Base-by-base conservation (phyloP, 208 protist species). In the Trypanosoma melophagium region DNA sequence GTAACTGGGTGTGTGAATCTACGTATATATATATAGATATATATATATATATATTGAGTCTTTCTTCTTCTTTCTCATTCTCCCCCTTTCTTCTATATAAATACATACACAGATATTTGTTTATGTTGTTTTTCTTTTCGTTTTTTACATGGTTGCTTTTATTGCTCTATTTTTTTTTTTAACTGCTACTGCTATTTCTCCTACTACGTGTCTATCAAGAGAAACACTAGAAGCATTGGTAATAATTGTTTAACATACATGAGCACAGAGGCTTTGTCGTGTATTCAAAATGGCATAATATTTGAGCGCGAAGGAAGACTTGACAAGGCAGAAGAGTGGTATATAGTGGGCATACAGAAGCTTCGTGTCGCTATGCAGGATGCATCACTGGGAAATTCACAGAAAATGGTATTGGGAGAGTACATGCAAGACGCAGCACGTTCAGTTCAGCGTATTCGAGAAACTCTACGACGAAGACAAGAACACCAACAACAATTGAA, bases 321-420 rank as follows among this genome's bases (percentile, higher is more conserved):
- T n/a, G 64, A 59, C 9, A 79, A 88, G 60, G 89, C 89, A n/a
- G 84, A 95, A 71, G 86, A 84, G 69, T 86, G 71, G 63, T 89
- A 88, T 76, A 84, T 78, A 14, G 71, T 77, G 19, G 86, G 76
- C 17, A 86, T 92, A 42, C 35, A 74, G 25, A 19, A 75, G 12
- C 76, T 95, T 9, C 79, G 79, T 2, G 45, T 69, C 16, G 63
- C 74, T 3, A 62, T 90, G 35, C 35, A 71, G 35, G 69, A 81
- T 21, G 58, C 41, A 0, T 60, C 63, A 28, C 74, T 89, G 52
- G 53, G 69, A 10, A 71, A 87, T 16, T 54, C 45, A 5, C 74
- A 81, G 52, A 70, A 66, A 40, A 58, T 81, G 28, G 58, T 57
- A 1, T 69, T 91, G 12, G 79, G 80, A 66, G 77, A 82, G 44